Percentiles rank a stretch among this genome's conserved stretches.
Conservation (phyloP, 345 rosid species). For the Bruguiera gymnorhiza region DNA sequence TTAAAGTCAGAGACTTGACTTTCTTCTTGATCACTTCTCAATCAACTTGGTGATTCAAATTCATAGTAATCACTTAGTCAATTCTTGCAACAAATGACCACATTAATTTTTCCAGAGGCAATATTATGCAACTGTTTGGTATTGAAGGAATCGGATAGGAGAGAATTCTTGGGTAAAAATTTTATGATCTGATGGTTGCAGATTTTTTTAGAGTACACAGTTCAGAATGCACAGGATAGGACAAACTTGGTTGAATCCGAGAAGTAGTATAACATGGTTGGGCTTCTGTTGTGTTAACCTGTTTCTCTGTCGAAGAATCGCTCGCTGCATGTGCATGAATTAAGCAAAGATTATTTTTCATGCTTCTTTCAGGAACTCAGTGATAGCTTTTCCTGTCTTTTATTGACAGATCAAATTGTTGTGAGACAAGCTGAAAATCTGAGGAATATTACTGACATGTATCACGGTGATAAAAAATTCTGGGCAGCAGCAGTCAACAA, state of each 20-base stretch:
- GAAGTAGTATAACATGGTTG: background rate
- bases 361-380: background rate
- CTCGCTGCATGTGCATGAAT: background rate
- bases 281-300: background rate
- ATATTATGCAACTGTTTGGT: background rate
- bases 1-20: background rate
- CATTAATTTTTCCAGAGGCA: background rate
- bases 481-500: slow-evolving; percentile 51
- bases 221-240: too few relatives aligned
- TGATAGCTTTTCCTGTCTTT: background rate
- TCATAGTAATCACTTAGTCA: background rate
- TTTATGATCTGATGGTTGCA: too few relatives aligned
- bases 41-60: background rate
- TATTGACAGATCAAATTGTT: slow-evolving; percentile 58
- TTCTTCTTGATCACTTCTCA: background rate
- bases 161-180: background rate
- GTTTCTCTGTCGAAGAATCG: background rate
- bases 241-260: too few relatives aligned
- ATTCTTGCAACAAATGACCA: background rate
- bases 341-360: background rate
- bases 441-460: slow-evolving; percentile 48
- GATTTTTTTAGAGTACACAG: too few relatives aligned
- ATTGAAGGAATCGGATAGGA: background rate
- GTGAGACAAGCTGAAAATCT: slow-evolving; percentile 62
- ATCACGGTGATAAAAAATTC: slow-evolving; percentile 52